phyloP scores from a whole-genome alignment of 1,284 basidiomycete species.

The Cryptococcus jaspeensis region DNA sequence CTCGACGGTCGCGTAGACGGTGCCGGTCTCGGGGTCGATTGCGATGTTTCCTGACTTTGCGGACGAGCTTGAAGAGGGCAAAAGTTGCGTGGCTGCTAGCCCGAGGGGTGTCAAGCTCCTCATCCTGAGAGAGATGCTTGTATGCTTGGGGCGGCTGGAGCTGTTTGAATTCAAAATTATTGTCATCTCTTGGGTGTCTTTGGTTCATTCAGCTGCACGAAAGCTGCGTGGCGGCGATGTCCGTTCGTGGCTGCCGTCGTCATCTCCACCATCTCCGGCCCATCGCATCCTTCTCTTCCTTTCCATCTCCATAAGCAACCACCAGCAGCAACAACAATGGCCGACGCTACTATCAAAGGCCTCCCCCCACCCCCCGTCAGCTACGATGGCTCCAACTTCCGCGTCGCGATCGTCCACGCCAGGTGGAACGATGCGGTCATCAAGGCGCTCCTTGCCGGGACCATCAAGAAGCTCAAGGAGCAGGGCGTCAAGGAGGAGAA shows the following conservation, averaged over 20 bases:
- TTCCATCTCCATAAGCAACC: no score
- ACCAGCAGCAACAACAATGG: constrained; percentile 29
- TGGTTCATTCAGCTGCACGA: no score
- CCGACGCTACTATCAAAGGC: constrained; percentile 66
- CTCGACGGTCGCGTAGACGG: constrained; percentile 62
- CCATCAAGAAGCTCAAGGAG: constrained; percentile 71
- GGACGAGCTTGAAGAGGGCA: neutral
- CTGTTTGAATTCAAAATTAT: no score
- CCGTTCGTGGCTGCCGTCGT: neutral
- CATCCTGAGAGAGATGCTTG: constrained; percentile 3
- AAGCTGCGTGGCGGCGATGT: neutral
- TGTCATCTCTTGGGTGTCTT: no score
- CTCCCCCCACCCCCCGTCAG: constrained; percentile 61
- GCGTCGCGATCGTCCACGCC: constrained; percentile 87
- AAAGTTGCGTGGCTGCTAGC: neutral
- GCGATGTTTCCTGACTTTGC: constrained; percentile 19
- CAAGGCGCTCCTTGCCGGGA: constrained; percentile 75
- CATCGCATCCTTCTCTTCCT: neutral
- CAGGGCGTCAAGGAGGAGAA: constrained; percentile 85
- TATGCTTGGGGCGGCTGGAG: neutral
- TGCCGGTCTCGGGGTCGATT: constrained; percentile 67
- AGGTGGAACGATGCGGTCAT: constrained; percentile 89
- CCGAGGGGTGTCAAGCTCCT: constrained; percentile 14
- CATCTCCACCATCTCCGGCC: neutral
- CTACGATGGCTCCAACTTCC: constrained; percentile 74